Base-by-base conservation (phyloP, 371 early-diverging fungal genomes). In the Syncephalastrum racemosum region DNA sequence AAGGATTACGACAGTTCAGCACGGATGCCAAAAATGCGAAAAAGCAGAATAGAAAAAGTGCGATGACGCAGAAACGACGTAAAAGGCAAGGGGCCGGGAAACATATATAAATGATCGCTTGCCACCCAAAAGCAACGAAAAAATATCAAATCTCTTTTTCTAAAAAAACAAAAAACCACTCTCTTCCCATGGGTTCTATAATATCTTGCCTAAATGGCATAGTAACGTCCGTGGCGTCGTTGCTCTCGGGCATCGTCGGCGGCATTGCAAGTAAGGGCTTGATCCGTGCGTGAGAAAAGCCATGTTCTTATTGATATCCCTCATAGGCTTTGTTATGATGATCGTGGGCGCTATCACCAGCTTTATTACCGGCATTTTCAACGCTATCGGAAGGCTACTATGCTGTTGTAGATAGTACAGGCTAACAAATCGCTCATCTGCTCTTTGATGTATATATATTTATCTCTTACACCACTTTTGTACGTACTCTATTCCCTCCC, bases 341-440 rank as follows among this genome's bases (percentile, higher is more conserved):
- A 31, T 31, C 36, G 36, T 31, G 10, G 36, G 36, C 36, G 36
- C 36, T 10, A 10, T 31, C 1, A 31, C 36, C 36, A 31, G 36
- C 36, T 31, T 64, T 53, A 60, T 71, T 50, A 62, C 68, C 25
- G 71, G 71, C 50, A 71, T 67, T 40, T 65, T 71, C 44, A 61
- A 64, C 40, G 62, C 71, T 22, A 64, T 71, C 36, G 68, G 59
- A 31, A 31, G 36, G 36, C 24, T 52, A 36, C 19, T 59, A 46
- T 59, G 52, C 16, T 53, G 53, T 10, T 59, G 59, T 46, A 47
- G 59, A 23, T 59, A 51, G 43, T 7, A 22, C 31, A 27, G 13
- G 42, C 40, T 47, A 25, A 23, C 47, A 47, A 47, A 47, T 31
- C 36, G 36, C 36, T 31, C 36, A 31, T 31, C 10, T 2, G 2